phyloP scores from a whole-genome alignment of 2,329 filamentous ascomycete species.

The Esteya vermicola region DNA sequence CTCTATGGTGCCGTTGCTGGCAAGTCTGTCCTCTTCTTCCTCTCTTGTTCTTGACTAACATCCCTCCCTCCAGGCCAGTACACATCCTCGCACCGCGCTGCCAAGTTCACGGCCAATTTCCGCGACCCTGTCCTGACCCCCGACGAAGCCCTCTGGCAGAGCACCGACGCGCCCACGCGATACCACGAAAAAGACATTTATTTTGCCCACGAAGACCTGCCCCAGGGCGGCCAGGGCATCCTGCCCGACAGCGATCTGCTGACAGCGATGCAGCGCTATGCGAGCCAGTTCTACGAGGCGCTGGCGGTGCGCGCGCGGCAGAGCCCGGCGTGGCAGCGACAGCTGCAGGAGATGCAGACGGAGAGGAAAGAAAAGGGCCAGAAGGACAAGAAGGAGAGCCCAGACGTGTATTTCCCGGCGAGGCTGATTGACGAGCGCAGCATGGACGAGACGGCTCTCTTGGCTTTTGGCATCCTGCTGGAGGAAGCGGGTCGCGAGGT shows the following conservation, averaged over 20 bases:
- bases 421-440: constrained; percentile 36
- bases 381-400: background rate
- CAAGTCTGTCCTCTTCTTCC: constrained; percentile 17
- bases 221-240: constrained; percentile 25
- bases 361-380: background rate
- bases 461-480: constrained; percentile 61
- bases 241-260: constrained; percentile 58
- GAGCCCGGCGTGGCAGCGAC: background rate
- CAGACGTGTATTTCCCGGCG: constrained; percentile 8
- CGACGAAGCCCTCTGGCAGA: constrained; percentile 58
- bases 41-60: background rate
- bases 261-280: constrained; percentile 53
- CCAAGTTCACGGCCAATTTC: constrained; percentile 10
- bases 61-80: constrained; percentile 20
- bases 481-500: constrained; percentile 52
- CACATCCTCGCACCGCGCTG: constrained; percentile 15
- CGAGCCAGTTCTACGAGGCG: constrained; percentile 49
- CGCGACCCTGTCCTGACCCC: constrained; percentile 36
- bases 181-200: constrained; percentile 62
- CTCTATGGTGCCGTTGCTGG: constrained; percentile 64
- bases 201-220: constrained; percentile 46
- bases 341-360: background rate
- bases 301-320: constrained; percentile 10
- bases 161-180: constrained; percentile 47
- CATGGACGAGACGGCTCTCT: constrained; percentile 65